Base-by-base conservation (phyloP, 495 filamentous ascomycete genomes). In the Staphylotrichum longicolle region DNA sequence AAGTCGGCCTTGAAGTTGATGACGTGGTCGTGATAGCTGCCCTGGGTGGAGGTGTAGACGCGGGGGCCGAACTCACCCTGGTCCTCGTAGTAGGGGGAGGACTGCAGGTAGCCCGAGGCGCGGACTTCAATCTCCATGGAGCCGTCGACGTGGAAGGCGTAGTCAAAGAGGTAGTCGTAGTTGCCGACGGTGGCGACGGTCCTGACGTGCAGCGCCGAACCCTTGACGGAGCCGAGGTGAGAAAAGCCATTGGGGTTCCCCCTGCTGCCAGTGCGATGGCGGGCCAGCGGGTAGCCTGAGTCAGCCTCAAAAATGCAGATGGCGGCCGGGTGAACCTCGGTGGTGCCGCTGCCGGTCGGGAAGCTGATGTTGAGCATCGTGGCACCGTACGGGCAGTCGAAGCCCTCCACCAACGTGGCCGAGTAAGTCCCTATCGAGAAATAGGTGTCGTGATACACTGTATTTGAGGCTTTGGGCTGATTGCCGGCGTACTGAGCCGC, bases 291-390 rank as follows among this genome's bases (percentile, higher is more conserved):
- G 54, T 75, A 77, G 49, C 76, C 77, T 0, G 74, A 70, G 40
- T 80, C 80, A n/a, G 71, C 69, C 62, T 85, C 82, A 60, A 83
- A 85, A 48, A 84, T 60, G 64, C 82, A 85, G 58, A 85, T 77
- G 30, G 67, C 70, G 59, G 79, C 72, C 3, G 71, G 70, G 47
- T 77, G 64, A 6, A 68, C 67, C 10, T 68, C 66, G 14, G 77
- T 75, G 10, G 65, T 58, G 47, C 77, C 73, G 33, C 63, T 63
- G 9, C 69, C 66, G 44, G 79, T 45, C 42, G 42, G 70, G 34
- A 68, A 70, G 7, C 66, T 69, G 15, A 72, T 63, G 55, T 82
- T 76, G 30, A 81, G 70, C 63, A 75, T 82, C 27, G 75, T 78
- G 34, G 80, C 72, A 54, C 79, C 80, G 41, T 75, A 72, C 4